These are phyloP conservation scores for Amphichorda felina DNA, from an alignment of 2,329 filamentous ascomycete genomes.

Conservation along the genomic window DNA sequence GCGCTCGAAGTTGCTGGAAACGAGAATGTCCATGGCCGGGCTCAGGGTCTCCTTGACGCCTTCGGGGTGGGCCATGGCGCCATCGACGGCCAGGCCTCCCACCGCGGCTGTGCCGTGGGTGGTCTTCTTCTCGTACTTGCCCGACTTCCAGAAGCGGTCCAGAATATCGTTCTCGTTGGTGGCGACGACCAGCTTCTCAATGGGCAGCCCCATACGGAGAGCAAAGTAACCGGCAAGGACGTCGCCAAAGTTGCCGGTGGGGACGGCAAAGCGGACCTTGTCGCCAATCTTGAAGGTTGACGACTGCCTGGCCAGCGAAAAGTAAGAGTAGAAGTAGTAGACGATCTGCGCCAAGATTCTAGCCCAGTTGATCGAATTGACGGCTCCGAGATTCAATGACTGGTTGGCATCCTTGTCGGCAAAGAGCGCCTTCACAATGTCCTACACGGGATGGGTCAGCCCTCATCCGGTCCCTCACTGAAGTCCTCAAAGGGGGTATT, in stretches of 20 bases:
- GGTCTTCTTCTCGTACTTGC: constrained; percentile 78
- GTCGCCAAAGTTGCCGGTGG: constrained; percentile 94
- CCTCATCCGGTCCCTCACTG: neutral
- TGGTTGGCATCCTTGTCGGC: constrained; percentile 75
- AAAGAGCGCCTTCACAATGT: constrained; percentile 90
- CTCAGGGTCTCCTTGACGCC: constrained; percentile 86
- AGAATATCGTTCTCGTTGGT: constrained; percentile 98
- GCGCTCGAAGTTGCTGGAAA: constrained; percentile 93
- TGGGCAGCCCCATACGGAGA: constrained; percentile 75
- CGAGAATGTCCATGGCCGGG: constrained; percentile 95
- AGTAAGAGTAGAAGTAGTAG: constrained; percentile 96
- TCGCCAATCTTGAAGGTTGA: constrained; percentile 48
- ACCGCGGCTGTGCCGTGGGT: constrained; percentile 44
- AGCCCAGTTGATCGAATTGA: constrained; percentile 96
- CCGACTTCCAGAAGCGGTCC: constrained; percentile 86
- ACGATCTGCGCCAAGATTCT: constrained; percentile 92
- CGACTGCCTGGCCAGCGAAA: constrained; percentile 56
- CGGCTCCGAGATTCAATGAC: constrained; percentile 73
- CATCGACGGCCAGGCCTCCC: constrained; percentile 53
- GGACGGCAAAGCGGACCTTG: constrained; percentile 75
- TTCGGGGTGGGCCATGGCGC: constrained; percentile 50
- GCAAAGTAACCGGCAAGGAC: constrained; percentile 92
- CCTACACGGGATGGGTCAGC: constrained; percentile 27
- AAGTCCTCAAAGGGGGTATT: too few relatives aligned
- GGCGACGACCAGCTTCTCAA: constrained; percentile 80